phyloP scores from a whole-genome alignment of 2,329 filamentous ascomycete genomes.

The Leptographium wingfieldii region DNA sequence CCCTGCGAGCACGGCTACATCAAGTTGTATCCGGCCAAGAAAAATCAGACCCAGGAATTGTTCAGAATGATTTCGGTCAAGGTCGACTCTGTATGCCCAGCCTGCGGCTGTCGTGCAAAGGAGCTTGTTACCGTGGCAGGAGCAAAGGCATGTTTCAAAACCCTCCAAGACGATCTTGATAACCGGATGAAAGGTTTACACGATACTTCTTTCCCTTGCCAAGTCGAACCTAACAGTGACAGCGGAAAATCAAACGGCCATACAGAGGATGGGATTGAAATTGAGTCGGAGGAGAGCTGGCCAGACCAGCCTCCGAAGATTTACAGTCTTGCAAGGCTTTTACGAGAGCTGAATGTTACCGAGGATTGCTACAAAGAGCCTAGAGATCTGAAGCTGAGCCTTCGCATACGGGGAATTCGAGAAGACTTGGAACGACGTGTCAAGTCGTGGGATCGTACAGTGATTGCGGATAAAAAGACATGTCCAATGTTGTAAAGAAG shows the following conservation, averaged over 20 bases:
- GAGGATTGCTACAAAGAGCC: neutral
- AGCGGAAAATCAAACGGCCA: neutral
- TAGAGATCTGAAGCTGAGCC: constrained; percentile 4
- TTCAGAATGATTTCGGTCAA: neutral
- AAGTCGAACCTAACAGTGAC: neutral
- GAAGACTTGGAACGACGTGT: constrained; percentile 6
- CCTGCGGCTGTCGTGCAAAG: neutral
- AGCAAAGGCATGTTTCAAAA: neutral
- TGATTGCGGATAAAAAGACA: too few species aligned
- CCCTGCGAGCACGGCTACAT: constrained; percentile 4
- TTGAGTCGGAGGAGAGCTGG: neutral
- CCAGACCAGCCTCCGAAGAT: neutral
- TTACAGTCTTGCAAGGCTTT: neutral
- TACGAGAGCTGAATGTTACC: neutral
- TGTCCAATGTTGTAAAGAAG: neutral
- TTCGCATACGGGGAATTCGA: constrained; percentile 3
- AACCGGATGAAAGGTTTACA: neutral
- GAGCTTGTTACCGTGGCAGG: neutral
- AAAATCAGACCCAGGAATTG: neutral
- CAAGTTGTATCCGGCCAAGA: neutral
- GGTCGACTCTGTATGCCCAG: neutral
- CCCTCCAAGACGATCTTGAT: neutral
- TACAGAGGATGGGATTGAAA: neutral
- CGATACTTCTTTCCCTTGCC: neutral
- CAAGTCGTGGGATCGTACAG: neutral